Evolutionary conservation across 371 early-diverging fungal species (phyloP).

Genomic region (Smittium mucronatum): DNA sequence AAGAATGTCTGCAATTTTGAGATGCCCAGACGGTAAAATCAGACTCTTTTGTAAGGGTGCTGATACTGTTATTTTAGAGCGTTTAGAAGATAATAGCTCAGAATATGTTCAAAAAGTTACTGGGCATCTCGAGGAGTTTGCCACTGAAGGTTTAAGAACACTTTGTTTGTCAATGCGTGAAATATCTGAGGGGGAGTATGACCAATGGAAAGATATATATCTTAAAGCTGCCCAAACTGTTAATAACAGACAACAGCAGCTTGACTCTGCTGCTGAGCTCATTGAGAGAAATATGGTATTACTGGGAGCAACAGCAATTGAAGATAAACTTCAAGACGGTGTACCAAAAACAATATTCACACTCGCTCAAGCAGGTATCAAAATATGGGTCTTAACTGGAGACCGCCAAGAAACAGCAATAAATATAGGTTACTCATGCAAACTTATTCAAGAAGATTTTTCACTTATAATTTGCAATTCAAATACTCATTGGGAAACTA

Average conservation of each 20-base stretch:
- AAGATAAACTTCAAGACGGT: constrained; percentile 96
- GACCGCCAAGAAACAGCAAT: constrained; percentile 90
- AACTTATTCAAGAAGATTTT: constrained; percentile 75
- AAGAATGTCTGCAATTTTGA: constrained; percentile 90
- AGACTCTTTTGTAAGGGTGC: constrained; percentile 96
- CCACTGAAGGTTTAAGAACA: constrained; percentile 83
- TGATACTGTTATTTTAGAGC: constrained; percentile 93
- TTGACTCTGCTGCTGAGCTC: constrained; percentile 84
- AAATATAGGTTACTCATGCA: constrained; percentile 84
- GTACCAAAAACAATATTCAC: constrained; percentile 94
- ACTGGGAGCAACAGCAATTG: constrained; percentile 96
- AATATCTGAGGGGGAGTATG: constrained; percentile 77
- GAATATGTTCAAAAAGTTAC: constrained; percentile 50
- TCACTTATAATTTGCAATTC: constrained; percentile 69
- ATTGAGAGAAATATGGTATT: constrained; percentile 85
- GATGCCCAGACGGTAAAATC: constrained; percentile 79
- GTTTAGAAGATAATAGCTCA: constrained; percentile 54
- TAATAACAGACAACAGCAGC: constrained; percentile 68
- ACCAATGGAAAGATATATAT: constrained; percentile 66
- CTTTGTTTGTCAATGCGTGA: constrained; percentile 88
- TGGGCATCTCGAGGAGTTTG: constrained; percentile 69
- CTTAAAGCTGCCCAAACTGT: constrained; percentile 81
- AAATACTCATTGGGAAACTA: constrained; percentile 62
- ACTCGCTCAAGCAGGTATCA: constrained; percentile 87
- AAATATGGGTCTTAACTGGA: constrained; percentile 93